phyloP scores from a whole-genome alignment of 2,329 filamentous ascomycete species.

The Pseudogymnoascus verrucosus region DNA sequence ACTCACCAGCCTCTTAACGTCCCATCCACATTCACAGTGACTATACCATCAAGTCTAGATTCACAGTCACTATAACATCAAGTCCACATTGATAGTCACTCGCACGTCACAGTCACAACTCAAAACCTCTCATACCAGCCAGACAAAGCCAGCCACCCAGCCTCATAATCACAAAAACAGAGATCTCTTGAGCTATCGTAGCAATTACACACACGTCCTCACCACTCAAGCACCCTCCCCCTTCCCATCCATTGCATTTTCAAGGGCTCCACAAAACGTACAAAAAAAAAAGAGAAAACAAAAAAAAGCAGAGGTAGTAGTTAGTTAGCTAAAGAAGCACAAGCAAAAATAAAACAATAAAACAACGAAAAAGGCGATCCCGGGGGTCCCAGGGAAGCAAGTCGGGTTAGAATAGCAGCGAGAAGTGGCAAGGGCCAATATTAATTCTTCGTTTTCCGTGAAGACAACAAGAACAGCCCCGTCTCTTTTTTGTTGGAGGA shows the following conservation, averaged over 20 bases:
- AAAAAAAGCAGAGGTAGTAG: constrained; percentile 1
- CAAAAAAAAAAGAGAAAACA: constrained; percentile 1
- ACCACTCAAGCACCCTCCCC: constrained; percentile 3
- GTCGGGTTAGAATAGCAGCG: not conserved
- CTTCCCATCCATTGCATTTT: constrained; percentile 8
- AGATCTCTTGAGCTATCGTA: constrained; percentile 8
- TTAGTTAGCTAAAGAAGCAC: constrained; percentile 5
- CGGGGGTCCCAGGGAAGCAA: not conserved
- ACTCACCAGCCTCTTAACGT: not conserved
- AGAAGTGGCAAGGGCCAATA: constrained; percentile 6
- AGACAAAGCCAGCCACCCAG: not conserved
- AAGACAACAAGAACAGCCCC: constrained; percentile 7
- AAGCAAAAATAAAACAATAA: constrained; percentile 6
- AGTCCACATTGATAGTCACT: not conserved
- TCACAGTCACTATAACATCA: too few relatives aligned
- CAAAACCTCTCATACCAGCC: not conserved
- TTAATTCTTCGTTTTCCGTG: constrained; percentile 6
- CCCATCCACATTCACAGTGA: too few relatives aligned
- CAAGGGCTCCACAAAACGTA: constrained; percentile 7
- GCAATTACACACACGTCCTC: constrained; percentile 6
- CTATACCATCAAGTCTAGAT: too few relatives aligned
- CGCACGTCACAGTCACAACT: not conserved
- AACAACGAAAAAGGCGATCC: not conserved
- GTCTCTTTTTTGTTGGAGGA: not conserved
- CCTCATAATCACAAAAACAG: constrained; percentile 1